A percentile compares a stretch with the other conserved stretches of the same genome.
Evolutionary conservation across 2,329 filamentous ascomycete genomes (phyloP).

Genomic region (Trichothecium sympodiale): DNA sequence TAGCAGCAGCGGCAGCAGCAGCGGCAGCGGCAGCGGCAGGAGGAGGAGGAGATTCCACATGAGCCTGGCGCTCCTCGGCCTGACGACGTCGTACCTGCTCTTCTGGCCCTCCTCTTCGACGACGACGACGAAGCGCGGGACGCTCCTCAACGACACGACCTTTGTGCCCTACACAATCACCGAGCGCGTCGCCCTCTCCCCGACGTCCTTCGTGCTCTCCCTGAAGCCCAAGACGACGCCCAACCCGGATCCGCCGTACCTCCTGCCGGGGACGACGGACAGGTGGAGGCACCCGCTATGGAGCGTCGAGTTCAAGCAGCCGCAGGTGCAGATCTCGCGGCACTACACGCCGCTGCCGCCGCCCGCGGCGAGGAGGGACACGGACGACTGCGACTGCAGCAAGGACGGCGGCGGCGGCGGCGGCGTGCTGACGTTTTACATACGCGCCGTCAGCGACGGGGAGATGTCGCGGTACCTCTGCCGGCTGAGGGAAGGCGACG

Average conservation of each 20-base stretch:
- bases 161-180: slow-evolving; percentile 59
- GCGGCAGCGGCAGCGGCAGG: no score
- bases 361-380: not conserved
- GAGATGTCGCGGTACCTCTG: slow-evolving; percentile 81
- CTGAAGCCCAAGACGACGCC: slow-evolving; percentile 32
- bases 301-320: slow-evolving; percentile 90
- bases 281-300: slow-evolving; percentile 51
- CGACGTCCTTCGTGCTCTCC: slow-evolving; percentile 58
- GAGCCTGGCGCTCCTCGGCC: no score
- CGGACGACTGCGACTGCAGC: not conserved
- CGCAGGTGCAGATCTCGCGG: slow-evolving; percentile 81
- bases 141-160: slow-evolving; percentile 41
- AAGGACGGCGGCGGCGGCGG: slow-evolving; percentile 11
- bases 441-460: slow-evolving; percentile 64
- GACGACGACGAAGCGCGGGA: slow-evolving; percentile 4
- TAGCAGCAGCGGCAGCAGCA: no score
- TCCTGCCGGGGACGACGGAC: slow-evolving; percentile 11
- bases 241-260: slow-evolving; percentile 15
- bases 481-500: slow-evolving; percentile 47
- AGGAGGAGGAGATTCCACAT: no score
- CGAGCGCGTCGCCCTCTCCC: slow-evolving; percentile 49
- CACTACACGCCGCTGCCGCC: slow-evolving; percentile 83
- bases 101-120: no score
- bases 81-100: no score
- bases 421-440: slow-evolving; percentile 55